Evolutionary conservation across 345 rosid genomes (phyloP), one percentile per base, ranked within the genome.

Genomic region (Sisymbrium altissimum): DNA sequence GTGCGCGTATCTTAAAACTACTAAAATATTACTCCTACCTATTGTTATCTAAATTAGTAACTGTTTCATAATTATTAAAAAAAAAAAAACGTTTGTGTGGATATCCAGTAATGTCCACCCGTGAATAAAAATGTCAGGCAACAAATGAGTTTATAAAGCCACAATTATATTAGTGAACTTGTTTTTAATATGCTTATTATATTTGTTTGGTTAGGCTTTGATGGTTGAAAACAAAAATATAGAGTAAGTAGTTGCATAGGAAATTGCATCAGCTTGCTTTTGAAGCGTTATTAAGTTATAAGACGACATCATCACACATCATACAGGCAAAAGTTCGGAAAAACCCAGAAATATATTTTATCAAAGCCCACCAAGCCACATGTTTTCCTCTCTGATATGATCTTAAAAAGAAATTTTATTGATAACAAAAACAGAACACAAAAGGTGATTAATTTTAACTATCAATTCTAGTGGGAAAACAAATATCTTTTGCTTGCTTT

Each of bases 271-370:
- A 54, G 66, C 70, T 70, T 76, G 44, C 46, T 64, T 64, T 57
- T 57, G 72, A 77, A 77, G 80, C 76, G 76, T 77, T 70, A 77
- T 52, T 46, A 69, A 27, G 50, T 60, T 75, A 57, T 66, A 35
- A 60, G 32, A 65, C 49, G 23, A 61, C 54, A 67, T 66, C 43
- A 33, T 44, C 69, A 41, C 44, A 71, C 17, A 61, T 54, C 40
- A 52, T 13, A 61, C 29, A 43, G 3, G 18, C 13, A 41, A 50
- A 38, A 66, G 12, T 6, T 66, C 29, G 38, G 59, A 15, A 53
- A 45, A 41, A 46, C 56, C 78, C 72, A 74, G 59, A 77, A 71
- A 43, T 9, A 0, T 9, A 38, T 50, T 27, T 21, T 40, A 76
- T 38, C 71, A 70, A 67, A 74, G 17, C 61, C 45, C 58, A 58